Evolutionary conservation across 2,329 filamentous ascomycete genomes (phyloP), one percentile per base, ranked within the genome.

Genomic region (Alternaria infectoria): DNA sequence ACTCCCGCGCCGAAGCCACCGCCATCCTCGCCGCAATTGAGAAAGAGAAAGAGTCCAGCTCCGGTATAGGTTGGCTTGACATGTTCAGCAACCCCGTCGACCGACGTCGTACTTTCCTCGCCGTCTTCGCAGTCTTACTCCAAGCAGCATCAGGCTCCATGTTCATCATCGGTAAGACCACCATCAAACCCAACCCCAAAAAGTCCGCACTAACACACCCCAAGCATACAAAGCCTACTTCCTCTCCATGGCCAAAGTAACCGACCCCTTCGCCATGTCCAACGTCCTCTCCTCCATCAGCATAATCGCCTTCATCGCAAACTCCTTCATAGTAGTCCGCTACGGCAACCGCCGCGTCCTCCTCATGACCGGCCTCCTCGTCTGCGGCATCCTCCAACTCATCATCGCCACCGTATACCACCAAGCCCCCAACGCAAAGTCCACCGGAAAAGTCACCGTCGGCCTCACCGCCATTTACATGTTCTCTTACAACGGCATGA

Each of bases 221-320:
- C 7, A 43, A 77, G 75, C 74, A 47, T 78, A 73, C 64, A 77
- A 76, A 69, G 88, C 86, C 2, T 89, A 88, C 74, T 88, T 88
- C 80, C 87, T 89, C 72, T 82, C 85, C 69, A 88, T 88, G 84
- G 86, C 86, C 36, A 81, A 84, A 49, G 84, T 88, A 5, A 81
- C 83, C 32, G 81, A 85, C 52, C 82, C 86, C 9, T 88, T 88
- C 71, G 83, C 85, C 69, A 88, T 88, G 76, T 80, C 83, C 13
- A 87, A 86, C 70, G 86, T 88, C 49, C 80, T 88, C 13, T 83
- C 80, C 28, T 83, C 82, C 7, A 82, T 87, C 51, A 86, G 86
- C 15, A 86, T 87, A 17, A 71, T 85, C n/a, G 85, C 85, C 43
- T 85, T 83, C 25, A 80, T 87, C 51, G 86, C 86, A n/a, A 86